Evolutionary conservation across 345 rosid species (phyloP).

Genomic region (Euclidium syriacum): DNA sequence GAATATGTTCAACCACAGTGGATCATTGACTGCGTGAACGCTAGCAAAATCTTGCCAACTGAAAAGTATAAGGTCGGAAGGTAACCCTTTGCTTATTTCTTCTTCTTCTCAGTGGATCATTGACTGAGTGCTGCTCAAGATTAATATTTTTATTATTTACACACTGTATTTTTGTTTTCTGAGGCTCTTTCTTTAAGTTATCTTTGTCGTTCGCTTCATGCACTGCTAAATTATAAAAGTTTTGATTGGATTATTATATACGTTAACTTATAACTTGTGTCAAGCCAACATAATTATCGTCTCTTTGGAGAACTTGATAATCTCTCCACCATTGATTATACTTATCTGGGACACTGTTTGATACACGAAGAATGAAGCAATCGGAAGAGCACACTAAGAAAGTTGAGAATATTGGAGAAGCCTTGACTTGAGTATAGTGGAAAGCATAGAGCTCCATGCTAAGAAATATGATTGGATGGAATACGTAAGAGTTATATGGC

Average conservation of each 20-base stretch:
- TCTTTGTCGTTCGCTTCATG: background rate
- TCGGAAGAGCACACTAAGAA: no score
- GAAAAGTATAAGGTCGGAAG: slow-evolving; percentile 74
- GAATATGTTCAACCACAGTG: slow-evolving; percentile 94
- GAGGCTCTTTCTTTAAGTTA: background rate
- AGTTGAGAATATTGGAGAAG: no score
- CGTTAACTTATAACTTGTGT: background rate
- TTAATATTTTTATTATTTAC: background rate
- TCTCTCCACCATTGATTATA: no score
- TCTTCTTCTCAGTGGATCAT: background rate
- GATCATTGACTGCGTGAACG: slow-evolving; percentile 79
- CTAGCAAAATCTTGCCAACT: slow-evolving; percentile 66
- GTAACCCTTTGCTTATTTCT: slow-evolving; percentile 31
- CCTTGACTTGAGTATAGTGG: no score
- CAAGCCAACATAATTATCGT: no score
- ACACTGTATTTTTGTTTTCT: background rate
- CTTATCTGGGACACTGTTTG: no score
- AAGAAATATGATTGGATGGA: no score
- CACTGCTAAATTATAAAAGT: background rate
- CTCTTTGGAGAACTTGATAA: no score
- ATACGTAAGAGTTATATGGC: no score
- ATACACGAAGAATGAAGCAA: no score
- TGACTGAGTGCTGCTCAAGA: background rate
- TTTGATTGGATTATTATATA: background rate
- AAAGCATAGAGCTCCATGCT: no score